Percentiles rank a stretch among this genome's conserved stretches.
phyloP scores from a whole-genome alignment of 176 grass and related monocot species.

The Oryza longistaminata region DNA sequence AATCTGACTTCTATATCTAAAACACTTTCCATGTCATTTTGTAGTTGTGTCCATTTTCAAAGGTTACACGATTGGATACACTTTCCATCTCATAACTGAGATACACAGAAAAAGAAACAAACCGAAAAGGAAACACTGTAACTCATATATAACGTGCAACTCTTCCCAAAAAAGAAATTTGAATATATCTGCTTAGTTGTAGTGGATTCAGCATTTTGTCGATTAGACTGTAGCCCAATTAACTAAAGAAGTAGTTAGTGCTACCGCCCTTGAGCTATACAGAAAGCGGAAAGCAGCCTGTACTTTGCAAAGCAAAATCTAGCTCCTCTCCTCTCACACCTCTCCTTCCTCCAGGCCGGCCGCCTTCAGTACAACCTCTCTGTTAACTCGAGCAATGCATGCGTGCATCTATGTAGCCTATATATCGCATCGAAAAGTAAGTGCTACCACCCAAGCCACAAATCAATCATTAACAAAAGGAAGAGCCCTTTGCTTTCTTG shows the following conservation, averaged over 20 bases:
- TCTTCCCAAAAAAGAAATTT: too few relatives aligned
- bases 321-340: not conserved
- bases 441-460: not conserved
- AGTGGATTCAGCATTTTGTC: not conserved
- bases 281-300: slow-evolving; percentile 6
- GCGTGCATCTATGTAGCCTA: slow-evolving; percentile 5
- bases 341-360: not conserved
- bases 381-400: not conserved
- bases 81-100: too few relatives aligned
- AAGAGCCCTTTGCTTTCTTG: not conserved
- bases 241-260: not conserved
- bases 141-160: too few relatives aligned
- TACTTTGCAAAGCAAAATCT: not conserved
- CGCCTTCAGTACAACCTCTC: not conserved
- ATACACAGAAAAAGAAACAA: too few relatives aligned
- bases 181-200: too few relatives aligned
- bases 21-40: too few relatives aligned
- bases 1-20: too few relatives aligned
- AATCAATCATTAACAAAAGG: slow-evolving; percentile 16
- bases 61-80: too few relatives aligned
- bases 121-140: too few relatives aligned
- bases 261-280: not conserved
- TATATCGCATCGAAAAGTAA: slow-evolving; percentile 18
- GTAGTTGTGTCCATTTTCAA: too few relatives aligned
- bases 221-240: not conserved